phyloP scores from a whole-genome alignment of 2,329 filamentous ascomycete genomes.

The Colletotrichum sp. region DNA sequence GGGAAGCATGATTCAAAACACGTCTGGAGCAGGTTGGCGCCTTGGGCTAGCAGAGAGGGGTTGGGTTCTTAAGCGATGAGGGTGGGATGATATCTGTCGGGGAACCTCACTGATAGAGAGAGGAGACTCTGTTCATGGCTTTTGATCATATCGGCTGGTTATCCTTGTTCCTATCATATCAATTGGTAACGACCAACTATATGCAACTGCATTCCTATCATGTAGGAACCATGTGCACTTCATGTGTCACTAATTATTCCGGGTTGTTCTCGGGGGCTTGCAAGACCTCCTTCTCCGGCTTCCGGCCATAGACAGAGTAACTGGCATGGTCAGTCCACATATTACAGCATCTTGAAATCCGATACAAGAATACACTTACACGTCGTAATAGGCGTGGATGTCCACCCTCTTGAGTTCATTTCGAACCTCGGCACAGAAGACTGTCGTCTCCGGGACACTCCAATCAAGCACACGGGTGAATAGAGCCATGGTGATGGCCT shows the following conservation, averaged over 20 bases:
- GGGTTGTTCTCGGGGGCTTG: too few species aligned
- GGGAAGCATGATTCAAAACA: not conserved
- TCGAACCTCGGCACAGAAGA: conserved; percentile 30
- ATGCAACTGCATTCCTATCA: too few species aligned
- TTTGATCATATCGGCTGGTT: rapidly evolving
- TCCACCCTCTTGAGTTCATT: conserved; percentile 31
- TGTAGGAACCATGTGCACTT: rapidly evolving
- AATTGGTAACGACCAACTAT: too few species aligned
- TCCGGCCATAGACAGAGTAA: not conserved
- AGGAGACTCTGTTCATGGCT: too few species aligned
- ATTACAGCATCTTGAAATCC: too few species aligned
- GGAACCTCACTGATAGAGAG: rapidly evolving
- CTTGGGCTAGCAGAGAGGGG: not conserved
- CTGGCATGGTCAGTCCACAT: not conserved
- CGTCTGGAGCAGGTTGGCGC: not conserved
- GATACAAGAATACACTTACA: not conserved
- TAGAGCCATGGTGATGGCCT: conserved; percentile 33
- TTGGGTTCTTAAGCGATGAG: not conserved
- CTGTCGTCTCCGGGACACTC: conserved; percentile 30
- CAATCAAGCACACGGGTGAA: conserved; percentile 37
- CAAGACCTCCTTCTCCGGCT: not conserved
- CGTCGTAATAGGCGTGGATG: conserved; percentile 32
- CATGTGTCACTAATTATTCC: too few species aligned
- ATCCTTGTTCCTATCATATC: too few species aligned
- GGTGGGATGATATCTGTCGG: not conserved